These are phyloP conservation scores for Pythium aphanidermatum DNA, from an alignment of 352 stramenopile genomes.

Conservation along the genomic window DNA sequence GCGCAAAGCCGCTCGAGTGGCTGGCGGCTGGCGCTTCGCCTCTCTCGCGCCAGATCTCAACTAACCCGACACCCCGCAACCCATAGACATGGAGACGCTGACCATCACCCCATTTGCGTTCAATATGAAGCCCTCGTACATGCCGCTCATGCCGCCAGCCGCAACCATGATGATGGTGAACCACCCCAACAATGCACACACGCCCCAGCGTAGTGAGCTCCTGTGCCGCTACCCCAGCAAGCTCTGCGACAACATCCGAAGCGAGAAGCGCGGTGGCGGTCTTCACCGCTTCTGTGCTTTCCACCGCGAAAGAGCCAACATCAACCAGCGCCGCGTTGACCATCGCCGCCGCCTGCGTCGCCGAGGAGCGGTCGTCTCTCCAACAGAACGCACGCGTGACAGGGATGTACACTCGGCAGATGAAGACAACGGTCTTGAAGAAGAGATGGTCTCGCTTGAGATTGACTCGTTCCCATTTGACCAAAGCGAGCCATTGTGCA, in stretches of 20 bases:
- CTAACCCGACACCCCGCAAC: neutral
- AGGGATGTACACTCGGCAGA: slow-evolving; percentile 9
- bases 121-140: slow-evolving; percentile 13
- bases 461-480: slow-evolving; percentile 5
- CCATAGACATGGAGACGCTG: slow-evolving; percentile 13
- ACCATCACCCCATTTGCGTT: slow-evolving; percentile 6
- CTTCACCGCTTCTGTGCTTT: too few relatives aligned
- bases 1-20: neutral
- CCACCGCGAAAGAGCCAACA: slow-evolving; percentile 2
- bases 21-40: neutral
- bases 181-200: neutral
- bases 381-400: slow-evolving; percentile 4
- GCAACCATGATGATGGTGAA: neutral
- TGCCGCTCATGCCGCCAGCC: neutral
- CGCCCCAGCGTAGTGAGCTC: neutral
- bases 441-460: slow-evolving; percentile 14
- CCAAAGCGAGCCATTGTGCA: slow-evolving; percentile 4
- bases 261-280: too few relatives aligned
- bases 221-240: slow-evolving; percentile 12
- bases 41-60: neutral
- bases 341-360: too few relatives aligned
- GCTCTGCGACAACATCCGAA: slow-evolving; percentile 8
- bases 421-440: slow-evolving; percentile 3
- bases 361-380: slow-evolving; percentile 2
- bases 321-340: slow-evolving; percentile 8